phyloP scores from a whole-genome alignment of 2,329 filamentous ascomycete genomes.

The Simplicillium sp. region DNA sequence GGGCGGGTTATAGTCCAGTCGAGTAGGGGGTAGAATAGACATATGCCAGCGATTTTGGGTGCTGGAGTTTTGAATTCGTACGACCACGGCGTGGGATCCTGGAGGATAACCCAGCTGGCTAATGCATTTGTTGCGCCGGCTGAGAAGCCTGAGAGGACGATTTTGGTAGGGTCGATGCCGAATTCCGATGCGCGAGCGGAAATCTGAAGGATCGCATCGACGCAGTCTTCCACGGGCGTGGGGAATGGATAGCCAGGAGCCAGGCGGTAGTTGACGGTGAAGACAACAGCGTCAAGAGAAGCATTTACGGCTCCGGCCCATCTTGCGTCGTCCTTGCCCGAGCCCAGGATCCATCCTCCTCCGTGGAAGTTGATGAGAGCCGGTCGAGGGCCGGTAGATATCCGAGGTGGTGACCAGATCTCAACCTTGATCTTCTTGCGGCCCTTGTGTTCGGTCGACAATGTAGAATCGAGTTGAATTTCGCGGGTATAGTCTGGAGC shows the following conservation, averaged over 20 bases:
- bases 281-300: conserved; percentile 45
- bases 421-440: conserved; percentile 34
- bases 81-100: conserved; percentile 29
- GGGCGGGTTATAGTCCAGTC: conserved; percentile 51
- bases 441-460: conserved; percentile 22
- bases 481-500: conserved; percentile 26
- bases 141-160: conserved; percentile 56
- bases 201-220: conserved; percentile 54
- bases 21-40: conserved; percentile 52
- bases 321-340: conserved; percentile 52
- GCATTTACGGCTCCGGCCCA: conserved; percentile 46
- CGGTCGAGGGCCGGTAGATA: conserved; percentile 28
- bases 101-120: conserved; percentile 34
- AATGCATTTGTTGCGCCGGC: conserved; percentile 50
- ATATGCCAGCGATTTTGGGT: conserved; percentile 40
- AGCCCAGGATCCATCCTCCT: conserved; percentile 56
- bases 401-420: conserved; percentile 30
- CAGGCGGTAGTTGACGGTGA: conserved; percentile 59
- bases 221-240: conserved; percentile 54
- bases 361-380: conserved; percentile 59
- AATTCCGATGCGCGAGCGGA: conserved; percentile 45
- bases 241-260: conserved; percentile 57
- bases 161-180: conserved; percentile 42
- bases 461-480: conserved; percentile 32
- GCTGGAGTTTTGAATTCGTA: conserved; percentile 27